Base-by-base conservation (phyloP, 2,329 filamentous ascomycete genomes). In the Cadophora gregata region DNA sequence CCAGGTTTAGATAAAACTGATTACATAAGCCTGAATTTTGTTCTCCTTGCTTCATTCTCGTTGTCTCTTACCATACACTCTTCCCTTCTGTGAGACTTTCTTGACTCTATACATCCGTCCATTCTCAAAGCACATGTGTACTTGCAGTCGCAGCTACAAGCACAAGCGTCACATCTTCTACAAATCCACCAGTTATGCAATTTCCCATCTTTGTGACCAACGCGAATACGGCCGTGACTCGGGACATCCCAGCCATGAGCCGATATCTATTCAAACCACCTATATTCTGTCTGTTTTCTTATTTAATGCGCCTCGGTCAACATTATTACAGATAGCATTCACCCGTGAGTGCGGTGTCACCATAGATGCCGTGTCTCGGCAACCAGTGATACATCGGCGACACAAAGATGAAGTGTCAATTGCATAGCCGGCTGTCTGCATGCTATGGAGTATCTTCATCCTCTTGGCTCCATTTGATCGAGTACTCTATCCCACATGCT, bases 321-420 rank as follows among this genome's bases (percentile, higher is more conserved):
- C 48, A 33, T 36, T 3, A 10, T 7, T 56, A 36, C 51, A 24
- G 51, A 21, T 27, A 19, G 29, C 19, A 56, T 16, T 36, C 19
- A 33, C 29, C 51, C 51, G 51, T 19, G 19, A 33, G 31, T 36
- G n/a, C 29, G 29, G 27, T n/a, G 10, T 24, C 8, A 9, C 10
- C 3, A 7, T 12, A 29, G 27, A 36, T 56, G 16, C n/a, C 36
- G 51, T 56, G 19, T 24, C 29, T 4, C 51, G 4, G 14, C 27
- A 33, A 7, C 31, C 24, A n/a, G 12, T 33, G 55, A 59, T 58
- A 33, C 31, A 16, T 14, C 9, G 12, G 5, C 5, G 36, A 38
- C 16, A 59, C 56, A 59, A n/a, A 38, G n/a, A 33, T 29, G 24
- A 45, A 59, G 12, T 59, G 36, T 59, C 31, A 27, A 27, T 1